Evolutionary conservation across 345 rosid species (phyloP), one percentile per base, ranked within the genome.

Genomic region (Linum trigynum): DNA sequence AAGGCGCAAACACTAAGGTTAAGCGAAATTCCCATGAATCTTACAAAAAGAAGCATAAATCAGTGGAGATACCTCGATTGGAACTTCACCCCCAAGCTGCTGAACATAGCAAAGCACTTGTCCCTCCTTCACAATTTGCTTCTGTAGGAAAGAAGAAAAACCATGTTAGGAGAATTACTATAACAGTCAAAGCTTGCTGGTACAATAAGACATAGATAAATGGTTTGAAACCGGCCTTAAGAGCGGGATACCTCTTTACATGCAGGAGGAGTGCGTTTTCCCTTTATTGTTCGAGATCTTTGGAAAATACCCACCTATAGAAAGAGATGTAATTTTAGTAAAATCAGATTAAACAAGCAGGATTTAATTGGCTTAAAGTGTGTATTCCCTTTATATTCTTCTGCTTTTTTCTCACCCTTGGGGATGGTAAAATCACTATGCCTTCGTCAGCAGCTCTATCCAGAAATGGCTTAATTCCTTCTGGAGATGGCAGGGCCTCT

Each of bases 61-160:
- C 39, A 7, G 2, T 48, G 55, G 65, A 40, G 61, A 2, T 23
- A 89, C 96, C 96, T 86, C 89, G 4, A 92, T 69, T 11, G 95
- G 91, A 69, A 87, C 74, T 72, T 89, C 88, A 67, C 86, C 85
- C 56, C 95, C 95, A n/a, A 92, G 87, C 74, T 87, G 98, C 70
- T 87, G 92, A 50, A 92, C 82, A 69, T 76, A 87, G 84, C 98
- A 87, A 14, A 92, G 75, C 65, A 87, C 82, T 79, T 87, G 88
- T n/a, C 98, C 95, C 79, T 92, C 96, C 75, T 82, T 92, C 69
- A 89, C 92, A 55, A 64, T 76, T 75, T 92, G 96, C 76, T 89
- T 89, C 98, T 89, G 87, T 75, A 69, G 39, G 42, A 36, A 23
- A 32, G 55, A 69, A 38, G 56, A 57, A 67, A 15, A 14, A 64